Conservation (phyloP, 805 yeast genomes). For the Sugiyamaella floridensis region DNA sequence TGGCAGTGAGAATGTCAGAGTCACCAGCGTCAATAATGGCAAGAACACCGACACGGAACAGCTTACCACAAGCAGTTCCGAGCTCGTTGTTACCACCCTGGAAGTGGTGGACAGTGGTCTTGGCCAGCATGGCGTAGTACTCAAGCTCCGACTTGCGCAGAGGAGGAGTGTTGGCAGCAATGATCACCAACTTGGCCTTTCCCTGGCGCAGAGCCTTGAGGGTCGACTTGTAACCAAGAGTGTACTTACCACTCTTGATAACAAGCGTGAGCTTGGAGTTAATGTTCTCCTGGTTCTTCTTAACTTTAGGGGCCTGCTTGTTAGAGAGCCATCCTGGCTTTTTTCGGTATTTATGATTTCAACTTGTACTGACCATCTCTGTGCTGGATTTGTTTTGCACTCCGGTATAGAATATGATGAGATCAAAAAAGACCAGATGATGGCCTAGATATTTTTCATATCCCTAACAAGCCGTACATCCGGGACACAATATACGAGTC, state of each 20-base stretch:
- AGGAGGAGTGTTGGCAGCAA: constrained; percentile 99
- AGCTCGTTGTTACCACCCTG: constrained; percentile 99
- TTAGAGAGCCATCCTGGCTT: constrained; percentile 1
- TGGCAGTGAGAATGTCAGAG: constrained; percentile 78
- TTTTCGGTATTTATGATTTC: background rate
- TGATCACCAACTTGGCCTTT: constrained; percentile 95
- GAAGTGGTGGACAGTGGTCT: constrained; percentile 96
- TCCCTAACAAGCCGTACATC: background rate
- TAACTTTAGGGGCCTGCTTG: constrained; percentile 84
- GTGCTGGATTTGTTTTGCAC: constrained; percentile 67
- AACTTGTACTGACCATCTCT: constrained; percentile 88
- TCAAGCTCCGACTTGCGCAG: constrained; percentile 99
- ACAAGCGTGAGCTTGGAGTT: constrained; percentile 97
- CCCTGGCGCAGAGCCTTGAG: constrained; percentile 98
- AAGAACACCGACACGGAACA: constrained; percentile 98
- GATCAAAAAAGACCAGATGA: too few relatives aligned
- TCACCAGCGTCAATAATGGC: constrained; percentile 98
- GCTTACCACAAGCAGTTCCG: constrained; percentile 99
- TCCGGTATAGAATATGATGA: constrained; percentile 58
- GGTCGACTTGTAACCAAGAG: constrained; percentile 99
- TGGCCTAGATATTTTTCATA: background rate
- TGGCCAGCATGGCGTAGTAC: constrained; percentile 99
- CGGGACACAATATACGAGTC: background rate
- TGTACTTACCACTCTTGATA: constrained; percentile 98
- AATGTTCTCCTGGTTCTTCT: constrained; percentile 86